These are phyloP conservation scores for Gonium pectorale DNA, from an alignment of 139 green algal species.

Conservation along the genomic window DNA sequence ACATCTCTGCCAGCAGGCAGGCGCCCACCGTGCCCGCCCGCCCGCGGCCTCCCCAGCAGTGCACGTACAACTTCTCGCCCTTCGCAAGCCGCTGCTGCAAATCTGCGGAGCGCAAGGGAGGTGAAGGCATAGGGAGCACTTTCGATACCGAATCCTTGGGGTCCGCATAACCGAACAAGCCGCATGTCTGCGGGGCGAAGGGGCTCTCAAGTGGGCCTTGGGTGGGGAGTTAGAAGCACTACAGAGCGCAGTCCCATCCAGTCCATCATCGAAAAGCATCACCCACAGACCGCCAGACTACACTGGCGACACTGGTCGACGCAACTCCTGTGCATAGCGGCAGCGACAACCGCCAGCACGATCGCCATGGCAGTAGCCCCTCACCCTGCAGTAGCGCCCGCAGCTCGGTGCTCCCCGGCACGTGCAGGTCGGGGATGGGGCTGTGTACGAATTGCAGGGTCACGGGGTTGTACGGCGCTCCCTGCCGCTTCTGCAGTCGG, in stretches of 20 bases:
- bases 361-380: background rate
- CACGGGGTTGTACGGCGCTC: slow-evolving; percentile 13
- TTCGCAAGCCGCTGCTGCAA: slow-evolving; percentile 57
- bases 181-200: too few relatives aligned
- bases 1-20: slow-evolving; percentile 72
- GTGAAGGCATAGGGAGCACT: too few relatives aligned
- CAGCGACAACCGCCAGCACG: too few relatives aligned
- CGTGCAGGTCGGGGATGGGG: slow-evolving; percentile 78
- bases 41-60: slow-evolving; percentile 91
- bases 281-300: too few relatives aligned
- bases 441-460: slow-evolving; percentile 72
- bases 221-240: too few relatives aligned
- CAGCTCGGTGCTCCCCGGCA: slow-evolving; percentile 48
- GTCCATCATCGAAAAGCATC: too few relatives aligned
- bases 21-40: slow-evolving; percentile 82
- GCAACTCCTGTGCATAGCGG: too few relatives aligned
- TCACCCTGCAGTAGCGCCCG: background rate
- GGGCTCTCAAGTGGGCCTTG: too few relatives aligned
- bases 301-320: too few relatives aligned
- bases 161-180: too few relatives aligned
- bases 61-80: slow-evolving; percentile 84
- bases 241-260: too few relatives aligned
- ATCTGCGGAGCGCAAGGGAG: slow-evolving; percentile 24
- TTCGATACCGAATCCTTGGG: too few relatives aligned
- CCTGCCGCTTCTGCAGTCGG: background rate